These are phyloP conservation scores for Mucor plumbeus DNA, from an alignment of 371 early-diverging fungal species.

Conservation along the genomic window DNA sequence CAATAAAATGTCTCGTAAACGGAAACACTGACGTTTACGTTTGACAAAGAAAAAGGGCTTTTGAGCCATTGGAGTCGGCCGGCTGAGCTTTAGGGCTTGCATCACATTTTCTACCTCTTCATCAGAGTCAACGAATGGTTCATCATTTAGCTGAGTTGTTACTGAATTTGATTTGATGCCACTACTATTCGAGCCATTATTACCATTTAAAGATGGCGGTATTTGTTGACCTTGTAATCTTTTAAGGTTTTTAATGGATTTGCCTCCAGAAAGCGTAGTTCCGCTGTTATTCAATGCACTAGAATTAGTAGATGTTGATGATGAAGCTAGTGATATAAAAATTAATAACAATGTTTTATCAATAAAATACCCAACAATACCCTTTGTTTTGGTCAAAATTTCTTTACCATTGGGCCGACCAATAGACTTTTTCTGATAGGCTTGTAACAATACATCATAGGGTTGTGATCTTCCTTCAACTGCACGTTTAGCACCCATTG, in stretches of 20 bases:
- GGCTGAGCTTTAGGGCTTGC: slow-evolving; percentile 52
- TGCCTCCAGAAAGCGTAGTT: slow-evolving; percentile 11
- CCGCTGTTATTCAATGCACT: background rate
- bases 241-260: slow-evolving; percentile 25
- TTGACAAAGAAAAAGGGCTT: slow-evolving; percentile 58
- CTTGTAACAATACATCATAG: slow-evolving; percentile 74
- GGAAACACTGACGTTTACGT: slow-evolving; percentile 65
- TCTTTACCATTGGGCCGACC: slow-evolving; percentile 52
- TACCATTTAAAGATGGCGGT: slow-evolving; percentile 19
- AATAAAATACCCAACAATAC: background rate
- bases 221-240: slow-evolving; percentile 23
- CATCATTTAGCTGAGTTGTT: slow-evolving; percentile 28
- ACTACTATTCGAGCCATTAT: slow-evolving; percentile 18
- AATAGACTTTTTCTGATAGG: slow-evolving; percentile 71
- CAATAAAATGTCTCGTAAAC: slow-evolving; percentile 68
- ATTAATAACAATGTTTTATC: no score
- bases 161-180: background rate
- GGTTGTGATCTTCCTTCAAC: slow-evolving; percentile 80
- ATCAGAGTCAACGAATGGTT: slow-evolving; percentile 61
- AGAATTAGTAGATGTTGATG: background rate
- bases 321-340: background rate
- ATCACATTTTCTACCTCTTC: slow-evolving; percentile 71
- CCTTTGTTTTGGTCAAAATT: slow-evolving; percentile 12
- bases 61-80: slow-evolving; percentile 66
- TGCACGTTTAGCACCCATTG: slow-evolving; percentile 82